A percentile compares a stretch with the other conserved stretches of the same genome.
phyloP scores from a whole-genome alignment of 2,329 filamentous ascomycete species.

The Talaromyces rugulosus region DNA sequence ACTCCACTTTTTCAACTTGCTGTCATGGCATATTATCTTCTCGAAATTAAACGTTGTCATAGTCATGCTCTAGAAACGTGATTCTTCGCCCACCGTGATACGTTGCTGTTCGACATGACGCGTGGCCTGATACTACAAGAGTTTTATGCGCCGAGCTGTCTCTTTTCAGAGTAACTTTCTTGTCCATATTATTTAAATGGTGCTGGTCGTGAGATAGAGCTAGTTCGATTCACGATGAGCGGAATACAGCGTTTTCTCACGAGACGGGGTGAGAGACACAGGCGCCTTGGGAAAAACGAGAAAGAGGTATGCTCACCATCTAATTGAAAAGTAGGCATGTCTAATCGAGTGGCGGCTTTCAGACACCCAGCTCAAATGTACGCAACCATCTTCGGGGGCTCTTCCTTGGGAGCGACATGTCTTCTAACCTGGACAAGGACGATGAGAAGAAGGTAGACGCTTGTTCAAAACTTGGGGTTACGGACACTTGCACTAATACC shows the following conservation, averaged over 20 bases:
- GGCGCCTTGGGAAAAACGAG: constrained; percentile 23
- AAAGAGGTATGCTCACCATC: constrained; percentile 23
- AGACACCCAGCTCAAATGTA: constrained; percentile 3
- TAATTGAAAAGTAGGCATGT: constrained; percentile 19
- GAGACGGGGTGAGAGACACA: constrained; percentile 31
- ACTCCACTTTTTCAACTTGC: not conserved
- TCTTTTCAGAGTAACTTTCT: not conserved
- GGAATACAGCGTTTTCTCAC: constrained; percentile 40
- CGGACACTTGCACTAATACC: not conserved
- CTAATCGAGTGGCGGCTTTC: not conserved
- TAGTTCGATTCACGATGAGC: constrained; percentile 30
- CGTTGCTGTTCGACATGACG: not conserved
- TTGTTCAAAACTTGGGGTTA: not conserved
- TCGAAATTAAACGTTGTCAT: not conserved
- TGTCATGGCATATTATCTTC: not conserved
- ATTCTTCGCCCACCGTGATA: not conserved
- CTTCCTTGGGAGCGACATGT: constrained; percentile 24
- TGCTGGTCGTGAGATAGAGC: not conserved
- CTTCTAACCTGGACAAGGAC: constrained; percentile 21
- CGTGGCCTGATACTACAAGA: not conserved
- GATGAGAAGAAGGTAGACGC: constrained; percentile 30
- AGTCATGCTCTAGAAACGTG: not conserved
- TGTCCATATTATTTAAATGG: not conserved
- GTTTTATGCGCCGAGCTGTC: not conserved
- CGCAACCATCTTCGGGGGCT: constrained; percentile 22